phyloP scores from a whole-genome alignment of 192 early-diverging fungal genomes.

The Dispira simplex region DNA sequence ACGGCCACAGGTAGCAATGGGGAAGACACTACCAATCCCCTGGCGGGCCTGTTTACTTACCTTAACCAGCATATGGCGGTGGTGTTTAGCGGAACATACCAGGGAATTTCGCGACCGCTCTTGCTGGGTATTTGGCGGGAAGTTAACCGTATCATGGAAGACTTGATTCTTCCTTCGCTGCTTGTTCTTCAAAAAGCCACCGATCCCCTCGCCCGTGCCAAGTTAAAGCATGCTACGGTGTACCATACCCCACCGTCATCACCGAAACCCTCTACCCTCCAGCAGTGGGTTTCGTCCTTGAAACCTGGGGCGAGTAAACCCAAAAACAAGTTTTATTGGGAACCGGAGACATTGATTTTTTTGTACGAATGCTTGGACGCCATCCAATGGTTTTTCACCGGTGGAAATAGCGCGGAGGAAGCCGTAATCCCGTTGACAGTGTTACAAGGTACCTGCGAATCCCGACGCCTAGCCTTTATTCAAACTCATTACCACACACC shows the following conservation, averaged over 20 bases:
- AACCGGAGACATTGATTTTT: neutral
- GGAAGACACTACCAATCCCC: neutral
- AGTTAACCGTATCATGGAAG: neutral
- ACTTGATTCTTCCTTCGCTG: neutral
- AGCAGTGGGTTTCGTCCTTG: no score
- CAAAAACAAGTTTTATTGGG: no score
- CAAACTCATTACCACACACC: neutral
- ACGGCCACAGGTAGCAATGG: neutral
- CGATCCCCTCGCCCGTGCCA: constrained; percentile 2
- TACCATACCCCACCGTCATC: no score
- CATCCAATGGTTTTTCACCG: constrained; percentile 4
- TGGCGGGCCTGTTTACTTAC: constrained; percentile 3
- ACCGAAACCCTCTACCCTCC: no score
- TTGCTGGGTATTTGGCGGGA: constrained; percentile 3
- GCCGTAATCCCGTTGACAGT: neutral
- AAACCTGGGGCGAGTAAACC: no score
- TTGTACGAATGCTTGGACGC: constrained; percentile 9
- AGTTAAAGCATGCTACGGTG: neutral
- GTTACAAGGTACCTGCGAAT: neutral
- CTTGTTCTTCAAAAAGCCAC: neutral
- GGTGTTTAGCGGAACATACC: neutral
- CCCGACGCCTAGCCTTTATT: neutral
- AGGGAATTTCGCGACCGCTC: neutral
- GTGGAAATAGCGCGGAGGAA: neutral
- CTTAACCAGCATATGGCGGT: constrained; percentile 5